Evolutionary conservation across 164 flowering plant species (phyloP), one percentile per base, ranked within the genome.

Genomic region (Vitis labrusca): DNA sequence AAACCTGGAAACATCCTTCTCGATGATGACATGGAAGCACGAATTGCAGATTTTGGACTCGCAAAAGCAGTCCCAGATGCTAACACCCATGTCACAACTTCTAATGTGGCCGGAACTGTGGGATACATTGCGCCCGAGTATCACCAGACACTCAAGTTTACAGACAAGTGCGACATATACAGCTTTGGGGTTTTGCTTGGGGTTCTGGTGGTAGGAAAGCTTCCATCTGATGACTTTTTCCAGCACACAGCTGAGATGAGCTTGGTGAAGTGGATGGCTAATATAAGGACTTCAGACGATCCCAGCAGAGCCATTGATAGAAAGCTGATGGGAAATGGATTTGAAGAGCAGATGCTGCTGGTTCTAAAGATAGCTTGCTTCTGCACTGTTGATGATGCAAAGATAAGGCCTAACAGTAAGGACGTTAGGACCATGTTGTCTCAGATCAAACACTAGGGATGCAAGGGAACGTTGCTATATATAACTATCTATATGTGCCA

Each of bases 101-200:
- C 97, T 1, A 88, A 88, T 64, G 85, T 92, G 13, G 99, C 91
- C 0, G 99, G 97, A 30, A 94, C 97, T 1, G 73, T 85, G 15
- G 99, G 98, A 2, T 94, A 88, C 73, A 94, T 94, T 8, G 96
- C 99, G 2, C 99, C 99, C 0, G 99, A 94, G 80, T 94, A 91
- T 70, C 84, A 88, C 75, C 97, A 90, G 75, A 92, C 94, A 0
- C 61, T 85, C 14, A 92, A 92, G 80, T 91, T 94, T 82, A 92
- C 98, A 0, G 99, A 92, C 30, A 92, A 85, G 86, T 89, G 98
- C 63, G 99, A 94, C 37, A 84, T 94, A 4, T 94, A 83, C 76
- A 92, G 97, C 73, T 91, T 88, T n/a, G 97, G 98, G 8, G 94
- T 94, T 58, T 1, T 92, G 49, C 76, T 94, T 17, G 99, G 81